Evolutionary conservation across 2,329 filamentous ascomycete genomes (phyloP).

Genomic region (Colletotrichum simmondsii): DNA sequence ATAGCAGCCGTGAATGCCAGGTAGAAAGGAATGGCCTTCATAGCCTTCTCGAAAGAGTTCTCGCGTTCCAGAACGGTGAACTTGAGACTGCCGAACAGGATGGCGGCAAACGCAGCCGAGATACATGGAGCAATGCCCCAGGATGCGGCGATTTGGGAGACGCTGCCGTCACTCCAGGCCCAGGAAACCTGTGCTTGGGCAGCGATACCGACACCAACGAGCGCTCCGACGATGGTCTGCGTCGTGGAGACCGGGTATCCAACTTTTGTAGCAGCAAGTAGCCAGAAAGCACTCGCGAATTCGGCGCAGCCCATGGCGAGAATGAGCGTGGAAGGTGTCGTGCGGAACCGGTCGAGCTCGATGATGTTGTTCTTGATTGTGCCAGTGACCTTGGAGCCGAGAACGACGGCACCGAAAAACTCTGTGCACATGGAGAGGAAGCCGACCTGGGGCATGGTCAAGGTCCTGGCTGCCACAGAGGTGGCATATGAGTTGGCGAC

Average conservation of each 20-base stretch:
- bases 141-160: conserved; percentile 38
- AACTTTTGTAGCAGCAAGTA: conserved; percentile 30
- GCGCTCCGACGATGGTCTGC: conserved; percentile 32
- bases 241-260: conserved; percentile 34
- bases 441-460: conserved; percentile 63
- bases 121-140: conserved; percentile 37
- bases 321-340: conserved; percentile 34
- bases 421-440: conserved; percentile 60
- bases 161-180: conserved; percentile 35
- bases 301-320: conserved; percentile 31
- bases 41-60: conserved; percentile 34
- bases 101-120: conserved; percentile 33
- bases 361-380: conserved; percentile 58
- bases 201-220: conserved; percentile 38
- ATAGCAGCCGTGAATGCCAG: conserved; percentile 38
- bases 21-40: conserved; percentile 39
- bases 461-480: conserved; percentile 60
- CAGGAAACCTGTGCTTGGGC: conserved; percentile 42
- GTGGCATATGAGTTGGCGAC: conserved; percentile 61
- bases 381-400: conserved; percentile 56
- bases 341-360: conserved; percentile 46
- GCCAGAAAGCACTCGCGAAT: conserved; percentile 31
- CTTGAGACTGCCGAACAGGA: conserved; percentile 35
- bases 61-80: conserved; percentile 32
- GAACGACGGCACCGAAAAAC: conserved; percentile 62